Percentiles rank a stretch among this genome's conserved stretches.
Conservation (phyloP, 192 early-diverging fungal species). For the Coemansia sp. region DNA sequence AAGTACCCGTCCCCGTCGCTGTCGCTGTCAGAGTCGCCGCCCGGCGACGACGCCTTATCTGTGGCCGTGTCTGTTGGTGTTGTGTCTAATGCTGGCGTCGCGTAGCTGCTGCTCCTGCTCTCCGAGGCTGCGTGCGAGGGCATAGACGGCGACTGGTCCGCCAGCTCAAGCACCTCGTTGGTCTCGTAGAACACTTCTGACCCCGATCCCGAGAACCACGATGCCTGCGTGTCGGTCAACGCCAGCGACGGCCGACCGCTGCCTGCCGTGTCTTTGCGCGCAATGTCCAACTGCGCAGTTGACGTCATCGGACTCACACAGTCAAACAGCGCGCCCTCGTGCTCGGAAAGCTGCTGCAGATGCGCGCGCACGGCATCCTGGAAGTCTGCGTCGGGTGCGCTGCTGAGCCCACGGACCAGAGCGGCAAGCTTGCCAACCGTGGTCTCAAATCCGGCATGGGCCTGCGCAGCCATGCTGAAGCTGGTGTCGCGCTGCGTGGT, state of each 20-base stretch:
- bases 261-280: conserved; percentile 10
- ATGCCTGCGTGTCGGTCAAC: conserved; percentile 26
- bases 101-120: neutral
- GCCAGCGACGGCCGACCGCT: conserved; percentile 22
- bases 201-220: conserved; percentile 35
- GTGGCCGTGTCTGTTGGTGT: neutral
- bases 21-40: conserved; percentile 16
- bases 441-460: conserved; percentile 23
- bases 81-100: neutral
- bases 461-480: neutral
- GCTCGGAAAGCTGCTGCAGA: conserved; percentile 22
- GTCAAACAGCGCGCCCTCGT: conserved; percentile 17
- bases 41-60: neutral
- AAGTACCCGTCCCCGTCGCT: conserved; percentile 3
- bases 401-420: conserved; percentile 10
- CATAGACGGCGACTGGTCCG: conserved; percentile 3
- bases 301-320: neutral
- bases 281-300: neutral
- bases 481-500: neutral
- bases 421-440: conserved; percentile 17
- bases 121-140: neutral
- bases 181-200: conserved; percentile 53
- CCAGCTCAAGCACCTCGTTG: conserved; percentile 48
- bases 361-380: conserved; percentile 4
- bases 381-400: neutral